phyloP scores from a whole-genome alignment of 2,329 filamentous ascomycete genomes.

The Lachnellula suecica region DNA sequence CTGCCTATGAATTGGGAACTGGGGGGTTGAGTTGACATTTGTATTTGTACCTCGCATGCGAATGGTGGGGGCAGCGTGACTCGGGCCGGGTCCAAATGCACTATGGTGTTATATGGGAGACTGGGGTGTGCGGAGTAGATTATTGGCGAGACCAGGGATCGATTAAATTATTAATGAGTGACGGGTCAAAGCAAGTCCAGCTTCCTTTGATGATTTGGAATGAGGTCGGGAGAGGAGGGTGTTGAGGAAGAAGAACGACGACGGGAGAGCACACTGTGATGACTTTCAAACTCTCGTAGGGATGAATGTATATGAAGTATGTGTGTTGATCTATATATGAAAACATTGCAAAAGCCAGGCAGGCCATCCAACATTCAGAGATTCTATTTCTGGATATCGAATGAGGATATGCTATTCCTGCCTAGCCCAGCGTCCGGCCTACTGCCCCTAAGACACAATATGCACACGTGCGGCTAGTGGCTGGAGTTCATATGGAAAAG shows the following conservation, averaged over 20 bases:
- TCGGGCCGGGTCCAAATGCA: constrained; percentile 20
- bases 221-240: constrained; percentile 24
- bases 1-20: constrained; percentile 44
- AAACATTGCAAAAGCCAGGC: constrained; percentile 17
- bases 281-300: constrained; percentile 27
- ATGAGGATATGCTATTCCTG: constrained; percentile 37
- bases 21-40: constrained; percentile 68
- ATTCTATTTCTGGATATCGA: constrained; percentile 44
- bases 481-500: constrained; percentile 16
- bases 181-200: constrained; percentile 36
- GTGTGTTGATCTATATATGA: constrained; percentile 32
- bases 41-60: constrained; percentile 46
- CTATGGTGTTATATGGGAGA: constrained; percentile 23
- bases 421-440: constrained; percentile 34
- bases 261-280: constrained; percentile 24
- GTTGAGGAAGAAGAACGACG: constrained; percentile 18
- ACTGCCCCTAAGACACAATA: constrained; percentile 24
- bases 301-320: constrained; percentile 15
- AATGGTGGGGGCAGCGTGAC: constrained; percentile 31
- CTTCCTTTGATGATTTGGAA: constrained; percentile 29
- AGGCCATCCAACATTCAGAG: constrained; percentile 33
- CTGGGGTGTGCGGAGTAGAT: constrained; percentile 26
- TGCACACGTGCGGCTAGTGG: constrained; percentile 32
- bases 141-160: constrained; percentile 34
- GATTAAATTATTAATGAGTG: constrained; percentile 43